A percentile compares a stretch with the other conserved stretches of the same genome.
Evolutionary conservation across 768 basidiomycete species (phyloP).

Genomic region (Panaeolus papilionaceus): DNA sequence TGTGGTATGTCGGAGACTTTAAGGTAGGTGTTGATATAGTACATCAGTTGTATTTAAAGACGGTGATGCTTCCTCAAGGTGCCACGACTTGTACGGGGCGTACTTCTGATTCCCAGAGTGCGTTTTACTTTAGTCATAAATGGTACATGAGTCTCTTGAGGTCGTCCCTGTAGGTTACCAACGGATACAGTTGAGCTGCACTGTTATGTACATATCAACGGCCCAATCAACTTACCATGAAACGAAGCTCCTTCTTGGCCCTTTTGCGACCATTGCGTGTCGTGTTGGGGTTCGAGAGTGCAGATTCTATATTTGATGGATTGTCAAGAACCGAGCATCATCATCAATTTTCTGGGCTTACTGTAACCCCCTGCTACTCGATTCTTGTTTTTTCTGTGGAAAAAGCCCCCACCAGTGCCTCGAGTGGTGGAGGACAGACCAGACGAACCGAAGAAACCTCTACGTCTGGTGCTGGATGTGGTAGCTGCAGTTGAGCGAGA

Average conservation of each 20-base stretch:
- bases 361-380: constrained; percentile 57
- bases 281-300: constrained; percentile 58
- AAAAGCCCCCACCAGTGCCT: constrained; percentile 25
- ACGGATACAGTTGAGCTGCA: background rate
- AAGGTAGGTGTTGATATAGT: background rate
- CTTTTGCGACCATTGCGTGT: constrained; percentile 49
- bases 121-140: constrained; percentile 59
- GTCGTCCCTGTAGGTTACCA: constrained; percentile 43
- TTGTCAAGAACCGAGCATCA: background rate
- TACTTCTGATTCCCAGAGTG: constrained; percentile 55
- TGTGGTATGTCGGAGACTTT: background rate
- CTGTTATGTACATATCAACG: background rate
- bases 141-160: constrained; percentile 50
- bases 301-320: constrained; percentile 42
- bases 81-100: constrained; percentile 30
- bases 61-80: background rate
- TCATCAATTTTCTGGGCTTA: constrained; percentile 31
- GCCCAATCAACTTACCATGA: constrained; percentile 44
- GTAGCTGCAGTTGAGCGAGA: background rate
- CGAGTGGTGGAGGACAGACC: background rate
- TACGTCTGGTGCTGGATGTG: background rate
- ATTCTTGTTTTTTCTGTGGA: constrained; percentile 47
- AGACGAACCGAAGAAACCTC: background rate
- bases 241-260: constrained; percentile 50
- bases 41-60: background rate